Evolutionary conservation across 495 filamentous ascomycete genomes (phyloP).

Genomic region (Letharia lupina): DNA sequence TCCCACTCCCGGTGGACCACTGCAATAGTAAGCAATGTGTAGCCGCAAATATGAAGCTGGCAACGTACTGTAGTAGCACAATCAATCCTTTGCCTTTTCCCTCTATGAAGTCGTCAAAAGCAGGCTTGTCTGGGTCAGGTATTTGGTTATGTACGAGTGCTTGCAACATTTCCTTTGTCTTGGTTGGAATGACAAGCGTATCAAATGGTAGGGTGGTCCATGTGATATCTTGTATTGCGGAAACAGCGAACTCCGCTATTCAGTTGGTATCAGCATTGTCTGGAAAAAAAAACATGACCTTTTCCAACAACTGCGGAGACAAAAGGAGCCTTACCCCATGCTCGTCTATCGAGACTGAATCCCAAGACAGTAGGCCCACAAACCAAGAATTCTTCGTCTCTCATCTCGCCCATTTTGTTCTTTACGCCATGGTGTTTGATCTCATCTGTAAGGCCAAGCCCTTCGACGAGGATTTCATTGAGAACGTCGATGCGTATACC

Average conservation of each 20-base stretch:
- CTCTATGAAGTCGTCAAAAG: conserved; percentile 26
- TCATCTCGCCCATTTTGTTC: conserved; percentile 20
- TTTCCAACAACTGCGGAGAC: background rate
- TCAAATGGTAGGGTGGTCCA: conserved; percentile 20
- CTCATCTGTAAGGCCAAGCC: conserved; percentile 11
- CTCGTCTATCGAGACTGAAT: conserved; percentile 24
- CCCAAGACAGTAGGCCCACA: conserved; percentile 30
- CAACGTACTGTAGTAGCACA: conserved; percentile 21
- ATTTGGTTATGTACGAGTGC: conserved; percentile 28
- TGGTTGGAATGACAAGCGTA: conserved; percentile 20
- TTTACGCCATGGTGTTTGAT: background rate
- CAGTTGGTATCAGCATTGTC: background rate
- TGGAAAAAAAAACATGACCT: background rate
- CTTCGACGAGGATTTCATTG: conserved; percentile 7
- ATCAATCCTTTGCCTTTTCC: conserved; percentile 26
- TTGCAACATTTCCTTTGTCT: conserved; percentile 34
- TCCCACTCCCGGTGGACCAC: conserved; percentile 24
- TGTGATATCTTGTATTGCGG: conserved; percentile 16
- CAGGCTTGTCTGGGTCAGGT: conserved; percentile 16
- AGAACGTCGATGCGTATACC: conserved; percentile 13
- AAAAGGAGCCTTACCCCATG: conserved; percentile 17
- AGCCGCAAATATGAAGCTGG: too few species aligned
- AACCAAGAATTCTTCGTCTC: conserved; percentile 25
- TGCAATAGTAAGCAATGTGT: conserved; percentile 1
- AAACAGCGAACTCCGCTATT: conserved; percentile 20